Evolutionary conservation across 1,284 basidiomycete species (phyloP).

Genomic region (Sanghuangporus sanghuang): DNA sequence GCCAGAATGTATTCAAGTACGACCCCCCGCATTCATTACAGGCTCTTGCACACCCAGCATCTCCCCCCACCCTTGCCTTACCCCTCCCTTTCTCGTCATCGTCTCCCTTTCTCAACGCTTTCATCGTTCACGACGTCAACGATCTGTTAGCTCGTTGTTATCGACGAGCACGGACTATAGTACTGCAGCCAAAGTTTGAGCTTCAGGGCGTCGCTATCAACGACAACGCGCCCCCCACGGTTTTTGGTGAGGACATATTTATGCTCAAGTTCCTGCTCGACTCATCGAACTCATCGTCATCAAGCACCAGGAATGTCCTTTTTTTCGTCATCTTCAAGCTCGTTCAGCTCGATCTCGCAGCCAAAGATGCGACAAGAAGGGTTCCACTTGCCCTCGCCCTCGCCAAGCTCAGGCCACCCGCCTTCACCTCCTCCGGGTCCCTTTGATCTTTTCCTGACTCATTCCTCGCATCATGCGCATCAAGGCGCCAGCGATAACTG

Average conservation of each 20-base stretch:
- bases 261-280: background rate
- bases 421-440: conserved; percentile 26
- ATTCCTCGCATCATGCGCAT: conserved; percentile 26
- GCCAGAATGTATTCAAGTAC: background rate
- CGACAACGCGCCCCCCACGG: background rate
- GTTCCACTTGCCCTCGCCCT: conserved; percentile 52
- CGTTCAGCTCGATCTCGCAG: conserved; percentile 20
- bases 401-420: conserved; percentile 28
- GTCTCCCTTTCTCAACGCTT: background rate
- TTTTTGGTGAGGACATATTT: background rate
- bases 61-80: background rate
- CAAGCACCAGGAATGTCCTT: conserved; percentile 8
- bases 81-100: background rate
- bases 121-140: background rate
- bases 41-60: background rate
- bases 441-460: conserved; percentile 21
- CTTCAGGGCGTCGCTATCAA: background rate
- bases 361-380: conserved; percentile 53
- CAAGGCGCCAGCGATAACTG: conserved; percentile 14
- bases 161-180: background rate
- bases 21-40: background rate
- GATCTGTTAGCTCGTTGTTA: background rate
- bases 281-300: background rate
- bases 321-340: conserved; percentile 10
- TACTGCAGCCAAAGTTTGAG: background rate